phyloP scores from a whole-genome alignment of 768 basidiomycete genomes.

The Candolleomyces aberdarensis region DNA sequence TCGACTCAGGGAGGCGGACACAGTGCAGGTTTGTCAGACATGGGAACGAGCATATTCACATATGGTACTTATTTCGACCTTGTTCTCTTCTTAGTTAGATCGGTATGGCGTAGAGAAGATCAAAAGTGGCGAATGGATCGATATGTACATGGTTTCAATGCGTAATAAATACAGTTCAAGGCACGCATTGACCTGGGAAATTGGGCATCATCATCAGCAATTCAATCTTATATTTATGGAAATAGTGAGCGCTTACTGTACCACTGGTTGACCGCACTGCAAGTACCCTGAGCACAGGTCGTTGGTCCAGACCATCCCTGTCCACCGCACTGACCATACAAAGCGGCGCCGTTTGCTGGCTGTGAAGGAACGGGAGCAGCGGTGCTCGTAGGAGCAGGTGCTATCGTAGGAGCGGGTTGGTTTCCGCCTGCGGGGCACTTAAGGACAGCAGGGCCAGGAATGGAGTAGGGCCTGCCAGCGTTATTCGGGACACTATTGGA shows the following conservation, averaged over 20 bases:
- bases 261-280: slow-evolving; percentile 41
- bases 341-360: neutral
- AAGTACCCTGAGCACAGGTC: slow-evolving; percentile 42
- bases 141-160: too few species aligned
- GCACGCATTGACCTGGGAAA: too few species aligned
- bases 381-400: neutral
- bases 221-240: too few species aligned
- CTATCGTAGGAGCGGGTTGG: neutral
- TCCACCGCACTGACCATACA: slow-evolving; percentile 43
- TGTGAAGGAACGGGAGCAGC: neutral
- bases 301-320: slow-evolving; percentile 51
- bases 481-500: slow-evolving; percentile 7
- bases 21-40: too few species aligned
- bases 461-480: slow-evolving; percentile 9
- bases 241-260: slow-evolving; percentile 21
- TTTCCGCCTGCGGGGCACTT: slow-evolving; percentile 3
- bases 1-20: too few species aligned
- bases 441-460: slow-evolving; percentile 8
- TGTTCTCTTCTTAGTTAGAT: too few species aligned
- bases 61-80: too few species aligned
- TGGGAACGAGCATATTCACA: too few species aligned
- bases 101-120: too few species aligned
- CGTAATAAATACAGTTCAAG: too few species aligned
- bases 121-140: too few species aligned
- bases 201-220: too few species aligned